Base-by-base conservation (phyloP, 2,329 filamentous ascomycete species). In the Thyridium curvatum region DNA sequence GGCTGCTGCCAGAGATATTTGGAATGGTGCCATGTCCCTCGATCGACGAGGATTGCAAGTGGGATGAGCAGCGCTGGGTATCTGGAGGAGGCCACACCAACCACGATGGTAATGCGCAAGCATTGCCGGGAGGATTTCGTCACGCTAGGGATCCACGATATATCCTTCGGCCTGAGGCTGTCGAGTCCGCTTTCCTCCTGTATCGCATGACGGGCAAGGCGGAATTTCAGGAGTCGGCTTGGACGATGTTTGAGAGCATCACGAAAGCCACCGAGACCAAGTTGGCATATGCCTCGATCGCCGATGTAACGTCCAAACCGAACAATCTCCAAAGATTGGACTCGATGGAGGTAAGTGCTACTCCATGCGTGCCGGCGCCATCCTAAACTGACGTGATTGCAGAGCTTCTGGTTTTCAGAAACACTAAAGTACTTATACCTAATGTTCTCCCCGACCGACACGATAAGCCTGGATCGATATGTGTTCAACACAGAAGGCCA, bases 151-250 rank as follows among this genome's bases (percentile, higher is more conserved):
- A 62, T 32, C 21, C 52, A 9, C 46, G 65, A 33, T 82, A 80
- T 45, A 69, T 52, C 18, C 32, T 88, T 53, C 70, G 84, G 15
- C 84, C 85, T 0, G 84, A 89, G 59, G 86, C 84, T 0, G 73
- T 87, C 18, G 84, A 89, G 56, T 82, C 74, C 34, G 63, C 89
- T 35, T 82, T 88, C 54, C 82, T 88, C 56, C 84, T 89, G 77
- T 89, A 83, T 72, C 76, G 84, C 36, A 84, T 89, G 52, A 88
- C 84, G 0, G 81, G 79, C 5, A 80, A 89, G 47, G 70, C 74
- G 12, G 77, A 74, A 35, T 87, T 88, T 55, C 69, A 83, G 8
- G 71, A 86, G 43, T 84, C 81, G 79, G 84, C 84, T 13, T 89
- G 84, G 84, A 70, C 82, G 48, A 88, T 89, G 72, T 89, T 88